Base-by-base conservation (phyloP, 371 early-diverging fungal genomes). In the Blyttiomyces sp. region DNA sequence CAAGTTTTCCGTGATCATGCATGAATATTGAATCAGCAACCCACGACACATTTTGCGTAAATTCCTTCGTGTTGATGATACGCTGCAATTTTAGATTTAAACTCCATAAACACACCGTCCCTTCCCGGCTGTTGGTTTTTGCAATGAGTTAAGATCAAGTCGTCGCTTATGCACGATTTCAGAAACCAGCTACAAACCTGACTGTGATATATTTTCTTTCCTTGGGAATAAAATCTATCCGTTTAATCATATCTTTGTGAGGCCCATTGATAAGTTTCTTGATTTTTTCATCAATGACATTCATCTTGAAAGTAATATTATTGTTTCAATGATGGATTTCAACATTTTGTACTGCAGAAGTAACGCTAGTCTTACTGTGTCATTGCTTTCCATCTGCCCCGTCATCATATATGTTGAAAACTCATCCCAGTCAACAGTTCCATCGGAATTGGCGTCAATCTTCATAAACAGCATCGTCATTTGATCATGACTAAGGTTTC, bases 401-500 rank as follows among this genome's bases (percentile, higher is more conserved):
- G 69, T 69, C 75, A 79, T 79, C 80, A 83, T 79, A 49, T 77
- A 83, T 2, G 75, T 74, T 0, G 79, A 75, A 59, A 83, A 83
- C 63, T 81, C 83, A 48, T 83, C 83, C 81, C 81, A 83, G 42
- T 72, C 72, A 23, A 83, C 72, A 3, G 75, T 74, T 2, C 81
- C 83, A 57, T 80, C 81, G 26, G 75, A 75, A 55, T 81, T 81
- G 4, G 83, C 83, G 50, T 83, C 83, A 46, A 83, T 81, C 56
- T 83, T 83, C 83, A 82, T 82, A 50, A 79, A 80, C 16, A 82
- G 68, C 76, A 70, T 70, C 24, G 81, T 81, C 78, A 83, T 79
- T 53, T 83, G 83, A 43, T 83, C 83, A 44, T 66, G 57, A 26
- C 68, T 73, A 19, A 83, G 61, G 46, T 69, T 70, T 11, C 79